phyloP scores from a whole-genome alignment of 164 flowering plant genomes.

The Cinnamomum chago region DNA sequence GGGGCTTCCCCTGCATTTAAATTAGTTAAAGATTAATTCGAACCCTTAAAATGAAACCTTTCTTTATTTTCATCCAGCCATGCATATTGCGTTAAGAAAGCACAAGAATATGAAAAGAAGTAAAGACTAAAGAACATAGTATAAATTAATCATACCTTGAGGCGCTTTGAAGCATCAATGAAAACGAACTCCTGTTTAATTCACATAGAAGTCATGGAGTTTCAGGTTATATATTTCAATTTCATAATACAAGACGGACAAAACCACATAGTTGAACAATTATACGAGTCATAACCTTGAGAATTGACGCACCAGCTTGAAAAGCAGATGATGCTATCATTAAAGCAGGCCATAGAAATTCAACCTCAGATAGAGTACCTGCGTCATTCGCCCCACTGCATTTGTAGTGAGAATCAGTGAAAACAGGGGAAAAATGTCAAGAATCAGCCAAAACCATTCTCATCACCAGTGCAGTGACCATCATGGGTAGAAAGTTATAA shows the following conservation, averaged over 20 bases:
- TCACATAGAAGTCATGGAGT: not conserved
- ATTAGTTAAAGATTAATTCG: not conserved
- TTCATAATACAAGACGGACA: not conserved
- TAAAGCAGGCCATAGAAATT: slow-evolving; percentile 67
- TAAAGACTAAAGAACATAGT: not conserved
- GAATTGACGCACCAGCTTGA: slow-evolving; percentile 81
- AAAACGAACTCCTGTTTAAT: slow-evolving; percentile 32
- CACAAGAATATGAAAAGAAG: not conserved
- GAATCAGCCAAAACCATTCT: not conserved
- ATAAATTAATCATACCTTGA: slow-evolving; percentile 21
- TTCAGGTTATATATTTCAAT: slow-evolving; percentile 7
- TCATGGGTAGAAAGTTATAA: too few species aligned
- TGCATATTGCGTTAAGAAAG: not conserved
- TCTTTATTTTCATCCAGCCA: not conserved
- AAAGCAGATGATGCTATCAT: slow-evolving; percentile 82
- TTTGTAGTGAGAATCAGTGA: too few species aligned
- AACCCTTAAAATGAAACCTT: not conserved
- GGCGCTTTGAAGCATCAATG: slow-evolving; percentile 32
- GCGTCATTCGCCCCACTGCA: slow-evolving; percentile 61
- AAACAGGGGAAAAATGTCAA: too few species aligned
- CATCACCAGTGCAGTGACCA: too few species aligned
- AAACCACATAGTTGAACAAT: not conserved
- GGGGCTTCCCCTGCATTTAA: slow-evolving; percentile 26
- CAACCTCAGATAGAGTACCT: slow-evolving; percentile 55
- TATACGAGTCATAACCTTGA: slow-evolving; percentile 50